Conservation (phyloP, 768 basidiomycete genomes). For the Glaciozyma martinii region DNA sequence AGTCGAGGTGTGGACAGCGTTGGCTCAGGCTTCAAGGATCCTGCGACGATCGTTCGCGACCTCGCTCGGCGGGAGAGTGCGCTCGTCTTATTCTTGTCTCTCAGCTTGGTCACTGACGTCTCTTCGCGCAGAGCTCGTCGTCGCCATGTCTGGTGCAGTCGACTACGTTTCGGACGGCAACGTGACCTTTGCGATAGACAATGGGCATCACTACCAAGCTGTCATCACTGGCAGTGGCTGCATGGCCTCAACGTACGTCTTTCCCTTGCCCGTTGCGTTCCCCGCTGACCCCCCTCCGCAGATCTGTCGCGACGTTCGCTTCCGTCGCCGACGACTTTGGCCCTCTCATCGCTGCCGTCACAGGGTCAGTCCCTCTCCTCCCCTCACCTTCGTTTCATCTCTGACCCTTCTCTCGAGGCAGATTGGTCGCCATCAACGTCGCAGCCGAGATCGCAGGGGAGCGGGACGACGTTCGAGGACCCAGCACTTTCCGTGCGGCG, state of each 20-base stretch:
- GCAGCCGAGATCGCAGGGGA: constrained; percentile 55
- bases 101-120: constrained; percentile 52
- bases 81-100: constrained; percentile 76
- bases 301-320: constrained; percentile 63
- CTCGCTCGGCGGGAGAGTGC: constrained; percentile 47
- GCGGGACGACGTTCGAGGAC: constrained; percentile 49
- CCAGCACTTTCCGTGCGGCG: constrained; percentile 57
- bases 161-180: constrained; percentile 82
- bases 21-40: constrained; percentile 67
- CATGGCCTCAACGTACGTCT: constrained; percentile 41
- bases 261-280: no score
- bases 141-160: constrained; percentile 66
- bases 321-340: constrained; percentile 36
- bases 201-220: constrained; percentile 65
- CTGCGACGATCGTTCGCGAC: constrained; percentile 54
- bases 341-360: constrained; percentile 57
- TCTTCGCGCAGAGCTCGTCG: constrained; percentile 55
- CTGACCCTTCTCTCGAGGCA: not conserved
- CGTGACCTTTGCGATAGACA: constrained; percentile 57
- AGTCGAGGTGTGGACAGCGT: constrained; percentile 79
- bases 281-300: constrained; percentile 50
- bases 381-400: not conserved
- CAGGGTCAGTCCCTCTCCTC: constrained; percentile 52
- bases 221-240: constrained; percentile 68
- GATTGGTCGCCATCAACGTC: constrained; percentile 49